Conservation (phyloP, 2,329 filamentous ascomycete species). For the Apiospora aurea region DNA sequence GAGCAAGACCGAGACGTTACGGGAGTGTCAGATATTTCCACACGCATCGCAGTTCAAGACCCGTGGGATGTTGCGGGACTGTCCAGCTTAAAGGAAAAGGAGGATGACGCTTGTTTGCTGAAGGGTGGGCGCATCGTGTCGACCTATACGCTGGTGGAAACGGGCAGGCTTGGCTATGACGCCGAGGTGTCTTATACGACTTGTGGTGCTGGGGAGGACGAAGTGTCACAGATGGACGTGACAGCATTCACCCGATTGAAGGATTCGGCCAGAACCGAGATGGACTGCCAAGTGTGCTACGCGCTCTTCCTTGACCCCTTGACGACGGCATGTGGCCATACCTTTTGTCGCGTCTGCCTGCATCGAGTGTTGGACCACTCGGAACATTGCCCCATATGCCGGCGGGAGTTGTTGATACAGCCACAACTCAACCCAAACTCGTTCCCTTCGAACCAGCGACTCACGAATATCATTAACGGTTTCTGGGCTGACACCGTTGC, state of each 20-base stretch:
- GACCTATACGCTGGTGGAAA: conserved; percentile 67
- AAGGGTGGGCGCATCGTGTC: conserved; percentile 68
- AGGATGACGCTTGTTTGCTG: conserved; percentile 46
- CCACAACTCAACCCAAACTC: conserved; percentile 49
- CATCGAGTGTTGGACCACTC: conserved; percentile 79
- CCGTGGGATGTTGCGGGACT: conserved; percentile 51
- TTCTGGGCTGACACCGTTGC: conserved; percentile 75
- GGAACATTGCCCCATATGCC: conserved; percentile 80
- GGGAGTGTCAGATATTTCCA: conserved; percentile 47
- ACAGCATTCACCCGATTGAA: conserved; percentile 64
- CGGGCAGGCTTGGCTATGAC: conserved; percentile 44
- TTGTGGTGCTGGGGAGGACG: conserved; percentile 38
- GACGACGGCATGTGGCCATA: conserved; percentile 88
- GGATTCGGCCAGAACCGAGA: conserved; percentile 68
- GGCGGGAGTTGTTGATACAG: conserved; percentile 65
- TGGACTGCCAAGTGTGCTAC: conserved; percentile 92
- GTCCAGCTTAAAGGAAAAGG: conserved; percentile 47
- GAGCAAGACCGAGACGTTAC: conserved; percentile 44
- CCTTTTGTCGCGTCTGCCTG: conserved; percentile 83
- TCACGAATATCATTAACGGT: conserved; percentile 68
- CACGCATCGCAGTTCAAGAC: conserved; percentile 48
- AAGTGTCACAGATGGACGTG: conserved; percentile 49
- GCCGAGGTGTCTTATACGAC: conserved; percentile 40
- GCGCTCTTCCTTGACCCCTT: conserved; percentile 80
- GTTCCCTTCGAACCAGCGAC: conserved; percentile 65